These are phyloP conservation scores for Daldinia sp. DNA, from an alignment of 2,329 filamentous ascomycete species.

Conservation along the genomic window DNA sequence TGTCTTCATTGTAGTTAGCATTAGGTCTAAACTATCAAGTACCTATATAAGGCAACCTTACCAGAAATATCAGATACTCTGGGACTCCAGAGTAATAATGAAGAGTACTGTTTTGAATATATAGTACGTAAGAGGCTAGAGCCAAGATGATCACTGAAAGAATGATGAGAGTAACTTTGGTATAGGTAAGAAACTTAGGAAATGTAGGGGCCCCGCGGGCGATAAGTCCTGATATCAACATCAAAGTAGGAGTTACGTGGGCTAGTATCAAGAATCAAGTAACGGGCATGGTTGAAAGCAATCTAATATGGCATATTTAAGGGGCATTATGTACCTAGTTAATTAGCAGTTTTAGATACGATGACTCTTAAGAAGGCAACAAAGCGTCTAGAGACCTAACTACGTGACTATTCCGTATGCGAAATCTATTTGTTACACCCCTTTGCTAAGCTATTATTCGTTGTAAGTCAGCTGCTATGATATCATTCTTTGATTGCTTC, in stretches of 20 bases:
- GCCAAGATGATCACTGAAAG: constrained; percentile 57
- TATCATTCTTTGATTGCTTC: constrained; percentile 4
- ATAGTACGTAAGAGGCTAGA: constrained; percentile 57
- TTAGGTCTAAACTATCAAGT: constrained; percentile 28
- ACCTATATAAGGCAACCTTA: constrained; percentile 51
- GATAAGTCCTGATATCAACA: constrained; percentile 50
- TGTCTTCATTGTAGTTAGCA: constrained; percentile 47
- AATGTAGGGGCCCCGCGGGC: constrained; percentile 54
- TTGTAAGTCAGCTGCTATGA: neutral
- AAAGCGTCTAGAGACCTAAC: neutral
- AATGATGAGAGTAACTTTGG: constrained; percentile 55
- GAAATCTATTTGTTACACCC: neutral
- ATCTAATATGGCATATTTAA: neutral
- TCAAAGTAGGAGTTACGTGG: neutral
- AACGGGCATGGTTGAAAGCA: neutral
- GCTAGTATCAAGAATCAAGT: neutral
- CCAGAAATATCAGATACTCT: constrained; percentile 62
- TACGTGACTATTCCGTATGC: neutral
- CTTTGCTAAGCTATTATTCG: neutral
- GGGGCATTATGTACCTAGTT: neutral
- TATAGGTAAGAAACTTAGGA: constrained; percentile 54
- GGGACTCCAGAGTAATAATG: constrained; percentile 51
- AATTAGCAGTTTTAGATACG: neutral
- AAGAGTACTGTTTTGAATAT: constrained; percentile 48
- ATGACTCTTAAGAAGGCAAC: neutral